A percentile compares a stretch with the other conserved stretches of the same genome.
phyloP scores from a whole-genome alignment of 305 asterid genomes.

The Fraxinus sp. region DNA sequence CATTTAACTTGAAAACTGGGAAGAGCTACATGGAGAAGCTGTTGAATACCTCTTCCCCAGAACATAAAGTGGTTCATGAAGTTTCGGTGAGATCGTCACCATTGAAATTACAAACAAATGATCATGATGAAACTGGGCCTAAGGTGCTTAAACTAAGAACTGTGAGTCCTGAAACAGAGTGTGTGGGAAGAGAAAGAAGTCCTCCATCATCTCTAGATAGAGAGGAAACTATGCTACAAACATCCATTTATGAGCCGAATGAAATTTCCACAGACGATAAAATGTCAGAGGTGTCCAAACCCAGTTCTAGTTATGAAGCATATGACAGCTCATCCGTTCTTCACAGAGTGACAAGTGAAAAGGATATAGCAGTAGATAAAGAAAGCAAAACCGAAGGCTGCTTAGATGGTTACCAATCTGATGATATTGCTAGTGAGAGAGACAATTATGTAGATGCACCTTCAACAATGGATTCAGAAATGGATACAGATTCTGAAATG shows the following conservation, averaged over 20 bases:
- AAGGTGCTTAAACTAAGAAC: slow-evolving; percentile 45
- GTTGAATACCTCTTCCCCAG: slow-evolving; percentile 59
- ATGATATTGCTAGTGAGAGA: slow-evolving; percentile 66
- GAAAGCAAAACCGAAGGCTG: slow-evolving; percentile 41
- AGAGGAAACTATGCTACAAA: slow-evolving; percentile 35
- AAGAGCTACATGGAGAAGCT: slow-evolving; percentile 87
- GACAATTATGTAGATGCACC: slow-evolving; percentile 83
- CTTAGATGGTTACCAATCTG: slow-evolving; percentile 52
- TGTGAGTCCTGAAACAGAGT: slow-evolving; percentile 44
- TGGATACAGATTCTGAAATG: slow-evolving; percentile 62
- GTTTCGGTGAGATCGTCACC: slow-evolving; percentile 42
- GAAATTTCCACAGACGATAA: slow-evolving; percentile 37
- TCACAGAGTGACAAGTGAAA: slow-evolving; percentile 40
- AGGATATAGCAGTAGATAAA: slow-evolving; percentile 48
- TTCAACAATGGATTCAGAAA: slow-evolving; percentile 68
- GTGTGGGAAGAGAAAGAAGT: slow-evolving; percentile 41
- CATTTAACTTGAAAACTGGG: slow-evolving; percentile 67
- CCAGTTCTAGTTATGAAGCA: slow-evolving; percentile 32
- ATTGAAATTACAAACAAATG: slow-evolving; percentile 36
- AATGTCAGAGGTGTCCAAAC: slow-evolving; percentile 31
- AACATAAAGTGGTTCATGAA: slow-evolving; percentile 62
- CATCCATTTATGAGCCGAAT: slow-evolving; percentile 31
- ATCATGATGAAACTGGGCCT: slow-evolving; percentile 36
- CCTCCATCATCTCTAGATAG: slow-evolving; percentile 47
- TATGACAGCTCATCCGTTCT: slow-evolving; percentile 37